Conservation (phyloP, 2,329 filamentous ascomycete species). For the Colletotrichum falcatum region DNA sequence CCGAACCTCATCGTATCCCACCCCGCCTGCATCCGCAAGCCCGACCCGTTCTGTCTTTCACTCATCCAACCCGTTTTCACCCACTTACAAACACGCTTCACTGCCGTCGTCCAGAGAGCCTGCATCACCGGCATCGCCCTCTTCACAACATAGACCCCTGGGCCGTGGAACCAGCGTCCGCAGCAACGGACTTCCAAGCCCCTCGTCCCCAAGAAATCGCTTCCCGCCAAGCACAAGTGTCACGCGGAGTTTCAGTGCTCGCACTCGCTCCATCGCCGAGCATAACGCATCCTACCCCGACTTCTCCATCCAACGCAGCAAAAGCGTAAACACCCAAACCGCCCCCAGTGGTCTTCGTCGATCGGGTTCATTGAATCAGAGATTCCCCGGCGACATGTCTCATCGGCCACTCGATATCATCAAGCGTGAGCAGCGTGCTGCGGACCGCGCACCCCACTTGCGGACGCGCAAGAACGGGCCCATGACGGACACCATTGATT, state of each 20-base stretch:
- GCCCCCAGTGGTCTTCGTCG: constrained; percentile 42
- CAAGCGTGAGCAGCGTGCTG: constrained; percentile 70
- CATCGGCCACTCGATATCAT: constrained; percentile 76
- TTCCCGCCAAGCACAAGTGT: constrained; percentile 50
- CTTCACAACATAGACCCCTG: constrained; percentile 39
- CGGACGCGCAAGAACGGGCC: constrained; percentile 74
- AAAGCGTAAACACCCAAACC: constrained; percentile 35
- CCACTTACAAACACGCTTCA: constrained; percentile 47
- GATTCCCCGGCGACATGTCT: constrained; percentile 73
- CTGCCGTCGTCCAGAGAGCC: constrained; percentile 43
- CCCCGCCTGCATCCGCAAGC: constrained; percentile 66
- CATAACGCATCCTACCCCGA: background rate
- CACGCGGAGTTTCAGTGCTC: constrained; percentile 46
- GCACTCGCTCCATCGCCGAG: constrained; percentile 26
- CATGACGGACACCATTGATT: constrained; percentile 83
- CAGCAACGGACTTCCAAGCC: constrained; percentile 48
- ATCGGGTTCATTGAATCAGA: constrained; percentile 63
- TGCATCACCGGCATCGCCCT: constrained; percentile 38
- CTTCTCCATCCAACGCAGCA: constrained; percentile 25
- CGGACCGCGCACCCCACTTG: constrained; percentile 75
- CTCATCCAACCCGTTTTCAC: constrained; percentile 57
- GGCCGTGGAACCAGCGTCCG: constrained; percentile 45
- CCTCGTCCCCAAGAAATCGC: constrained; percentile 32
- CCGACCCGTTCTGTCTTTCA: constrained; percentile 62
- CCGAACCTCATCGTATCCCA: constrained; percentile 49